A percentile compares a stretch with the other conserved stretches of the same genome.
These are phyloP conservation scores for Cytospora mali DNA, from an alignment of 2,329 filamentous ascomycete genomes.

Conservation along the genomic window DNA sequence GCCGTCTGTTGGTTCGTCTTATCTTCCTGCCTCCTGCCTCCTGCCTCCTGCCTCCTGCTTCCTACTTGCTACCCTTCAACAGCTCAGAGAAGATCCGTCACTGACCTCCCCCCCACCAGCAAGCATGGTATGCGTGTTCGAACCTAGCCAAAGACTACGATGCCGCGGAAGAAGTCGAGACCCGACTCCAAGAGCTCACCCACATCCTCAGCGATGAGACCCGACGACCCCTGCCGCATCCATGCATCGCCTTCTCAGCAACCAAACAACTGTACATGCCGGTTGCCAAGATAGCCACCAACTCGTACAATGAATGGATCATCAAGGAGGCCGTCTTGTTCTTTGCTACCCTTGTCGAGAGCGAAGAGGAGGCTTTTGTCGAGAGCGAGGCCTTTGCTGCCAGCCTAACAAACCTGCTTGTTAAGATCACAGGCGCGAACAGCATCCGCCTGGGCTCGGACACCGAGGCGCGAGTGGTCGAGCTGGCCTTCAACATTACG, in stretches of 20 bases:
- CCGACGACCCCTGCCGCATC: conserved; percentile 83
- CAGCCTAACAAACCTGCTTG: conserved; percentile 83
- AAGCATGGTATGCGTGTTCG: conserved; percentile 64
- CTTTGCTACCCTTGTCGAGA: conserved; percentile 91
- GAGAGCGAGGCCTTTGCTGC: conserved; percentile 84
- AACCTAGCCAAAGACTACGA: conserved; percentile 63
- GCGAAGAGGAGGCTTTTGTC: conserved; percentile 93
- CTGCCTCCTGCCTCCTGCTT: conserved; percentile 16
- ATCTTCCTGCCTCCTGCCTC: background rate
- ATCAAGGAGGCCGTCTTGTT: conserved; percentile 83
- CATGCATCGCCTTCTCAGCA: conserved; percentile 85
- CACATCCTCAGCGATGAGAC: conserved; percentile 86
- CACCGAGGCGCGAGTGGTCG: conserved; percentile 85
- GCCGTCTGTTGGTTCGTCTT: conserved; percentile 58
- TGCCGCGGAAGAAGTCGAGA: conserved; percentile 64
- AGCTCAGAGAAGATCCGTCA: background rate
- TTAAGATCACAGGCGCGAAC: conserved; percentile 74
- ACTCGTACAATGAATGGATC: conserved; percentile 81
- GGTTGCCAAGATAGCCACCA: conserved; percentile 84
- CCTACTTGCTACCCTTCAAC: conserved; percentile 7
- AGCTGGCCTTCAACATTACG: conserved; percentile 92
- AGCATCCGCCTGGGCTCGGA: conserved; percentile 75
- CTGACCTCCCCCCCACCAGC: conserved; percentile 38
- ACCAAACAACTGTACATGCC: conserved; percentile 87
- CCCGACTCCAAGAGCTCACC: conserved; percentile 64